Percentiles rank a stretch among this genome's conserved stretches.
Evolutionary conservation across 208 protist genomes (phyloP).

Genomic region (Cochliopodium minus): DNA sequence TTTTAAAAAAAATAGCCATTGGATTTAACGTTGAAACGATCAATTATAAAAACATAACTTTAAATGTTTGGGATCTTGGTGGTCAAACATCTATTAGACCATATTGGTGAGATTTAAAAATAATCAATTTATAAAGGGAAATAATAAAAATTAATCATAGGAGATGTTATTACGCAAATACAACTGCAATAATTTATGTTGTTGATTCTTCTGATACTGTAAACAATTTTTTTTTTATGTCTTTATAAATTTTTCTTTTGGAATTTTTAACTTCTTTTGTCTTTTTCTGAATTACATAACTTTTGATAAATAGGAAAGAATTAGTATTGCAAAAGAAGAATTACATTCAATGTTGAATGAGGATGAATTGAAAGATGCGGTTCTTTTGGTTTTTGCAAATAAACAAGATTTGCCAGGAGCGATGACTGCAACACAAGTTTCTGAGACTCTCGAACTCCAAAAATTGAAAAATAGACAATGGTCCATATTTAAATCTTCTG

Average conservation of each 20-base stretch:
- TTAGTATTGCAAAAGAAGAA: constrained; percentile 59
- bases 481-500: constrained; percentile 9
- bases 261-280: neutral
- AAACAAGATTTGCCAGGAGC: constrained; percentile 56
- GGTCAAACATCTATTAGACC: constrained; percentile 34
- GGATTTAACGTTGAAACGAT: constrained; percentile 67
- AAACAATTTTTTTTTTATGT: constrained; percentile 1
- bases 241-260: neutral
- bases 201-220: constrained; percentile 46
- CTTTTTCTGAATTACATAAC: neutral
- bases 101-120: too few species aligned
- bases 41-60: constrained; percentile 58
- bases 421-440: neutral
- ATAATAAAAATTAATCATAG: too few species aligned
- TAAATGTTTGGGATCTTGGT: constrained; percentile 36
- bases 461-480: constrained; percentile 8
- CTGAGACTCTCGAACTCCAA: neutral
- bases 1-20: constrained; percentile 45
- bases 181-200: constrained; percentile 65
- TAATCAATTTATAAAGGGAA: too few species aligned
- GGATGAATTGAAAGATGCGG: constrained; percentile 62
- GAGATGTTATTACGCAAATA: constrained; percentile 69
- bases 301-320: too few species aligned
- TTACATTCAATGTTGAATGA: constrained; percentile 59
- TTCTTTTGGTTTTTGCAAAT: constrained; percentile 69